Percentiles rank a stretch among this genome's conserved stretches.
Conservation (phyloP, 2,329 filamentous ascomycete species). For the Alternaria arborescens region DNA sequence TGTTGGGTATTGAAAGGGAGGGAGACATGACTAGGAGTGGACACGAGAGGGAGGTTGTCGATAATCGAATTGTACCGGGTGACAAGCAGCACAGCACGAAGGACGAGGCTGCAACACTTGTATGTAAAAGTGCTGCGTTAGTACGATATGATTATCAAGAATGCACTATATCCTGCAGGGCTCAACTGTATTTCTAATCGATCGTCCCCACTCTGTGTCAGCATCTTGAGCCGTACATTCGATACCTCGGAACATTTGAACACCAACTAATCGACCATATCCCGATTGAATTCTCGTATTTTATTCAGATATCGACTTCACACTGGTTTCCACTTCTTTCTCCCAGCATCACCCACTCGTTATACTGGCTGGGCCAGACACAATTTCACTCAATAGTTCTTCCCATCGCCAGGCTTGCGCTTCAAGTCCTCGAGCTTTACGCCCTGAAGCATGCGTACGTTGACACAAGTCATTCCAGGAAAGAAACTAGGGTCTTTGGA, state of each 20-base stretch:
- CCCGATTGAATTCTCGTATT: not conserved
- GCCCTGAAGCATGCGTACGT: conserved; percentile 40
- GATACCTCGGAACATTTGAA: not conserved
- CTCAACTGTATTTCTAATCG: not conserved
- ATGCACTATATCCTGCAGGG: not conserved
- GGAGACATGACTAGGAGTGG: conserved; percentile 6
- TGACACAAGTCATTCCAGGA: conserved; percentile 32
- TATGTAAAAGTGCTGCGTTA: no score
- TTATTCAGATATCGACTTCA: not conserved
- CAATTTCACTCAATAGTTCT: conserved; percentile 21
- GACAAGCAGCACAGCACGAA: not conserved
- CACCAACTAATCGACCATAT: not conserved
- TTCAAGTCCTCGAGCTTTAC: conserved; percentile 39
- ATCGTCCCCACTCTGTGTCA: not conserved
- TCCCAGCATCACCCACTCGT: not conserved
- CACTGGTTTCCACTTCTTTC: not conserved
- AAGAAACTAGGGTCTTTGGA: conserved; percentile 27
- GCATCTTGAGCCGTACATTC: not conserved
- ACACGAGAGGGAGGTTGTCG: not conserved
- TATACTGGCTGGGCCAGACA: not conserved
- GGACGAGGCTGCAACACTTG: not conserved
- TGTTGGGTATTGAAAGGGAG: conserved; percentile 6
- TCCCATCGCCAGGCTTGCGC: conserved; percentile 36
- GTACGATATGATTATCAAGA: no score
- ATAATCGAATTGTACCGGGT: not conserved